These are phyloP conservation scores for Jasminum sambac DNA, from an alignment of 257 asterid species.

Conservation along the genomic window DNA sequence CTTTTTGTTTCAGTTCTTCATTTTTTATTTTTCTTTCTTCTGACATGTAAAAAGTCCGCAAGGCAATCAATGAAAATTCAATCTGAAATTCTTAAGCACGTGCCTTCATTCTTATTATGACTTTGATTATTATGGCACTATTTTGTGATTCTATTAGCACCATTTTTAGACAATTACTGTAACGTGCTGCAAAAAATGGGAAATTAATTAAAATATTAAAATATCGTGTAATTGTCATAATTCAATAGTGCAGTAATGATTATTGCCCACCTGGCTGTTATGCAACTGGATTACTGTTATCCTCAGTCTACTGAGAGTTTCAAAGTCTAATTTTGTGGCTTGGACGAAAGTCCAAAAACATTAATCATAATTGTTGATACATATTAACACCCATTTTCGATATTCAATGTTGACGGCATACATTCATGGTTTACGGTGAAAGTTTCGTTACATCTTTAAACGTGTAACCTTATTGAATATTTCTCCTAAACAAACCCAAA, in stretches of 20 bases:
- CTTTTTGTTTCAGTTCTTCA: neutral
- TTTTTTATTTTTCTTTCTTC: neutral
- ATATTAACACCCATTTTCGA: too few relatives aligned
- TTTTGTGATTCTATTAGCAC: too few relatives aligned
- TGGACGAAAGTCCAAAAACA: too few relatives aligned
- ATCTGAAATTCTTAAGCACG: slow-evolving; percentile 22
- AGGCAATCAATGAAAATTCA: slow-evolving; percentile 43
- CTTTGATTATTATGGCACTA: neutral
- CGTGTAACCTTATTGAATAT: neutral
- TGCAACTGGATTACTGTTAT: neutral
- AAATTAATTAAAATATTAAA: too few relatives aligned
- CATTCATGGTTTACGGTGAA: too few relatives aligned
- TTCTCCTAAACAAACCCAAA: neutral
- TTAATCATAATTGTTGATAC: too few relatives aligned
- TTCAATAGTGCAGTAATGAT: too few relatives aligned
- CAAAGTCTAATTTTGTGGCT: neutral
- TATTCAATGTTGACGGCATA: too few relatives aligned
- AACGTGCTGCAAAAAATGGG: neutral
- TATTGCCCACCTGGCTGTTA: neutral
- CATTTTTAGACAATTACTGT: neutral
- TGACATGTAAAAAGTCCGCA: slow-evolving; percentile 55
- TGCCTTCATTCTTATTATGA: neutral
- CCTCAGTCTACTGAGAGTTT: neutral
- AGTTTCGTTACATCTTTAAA: too few relatives aligned
- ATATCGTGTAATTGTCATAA: neutral